Evolutionary conservation across 306 rosid genomes (phyloP), one percentile per base, ranked within the genome.

Genomic region (Lablab purpureus): DNA sequence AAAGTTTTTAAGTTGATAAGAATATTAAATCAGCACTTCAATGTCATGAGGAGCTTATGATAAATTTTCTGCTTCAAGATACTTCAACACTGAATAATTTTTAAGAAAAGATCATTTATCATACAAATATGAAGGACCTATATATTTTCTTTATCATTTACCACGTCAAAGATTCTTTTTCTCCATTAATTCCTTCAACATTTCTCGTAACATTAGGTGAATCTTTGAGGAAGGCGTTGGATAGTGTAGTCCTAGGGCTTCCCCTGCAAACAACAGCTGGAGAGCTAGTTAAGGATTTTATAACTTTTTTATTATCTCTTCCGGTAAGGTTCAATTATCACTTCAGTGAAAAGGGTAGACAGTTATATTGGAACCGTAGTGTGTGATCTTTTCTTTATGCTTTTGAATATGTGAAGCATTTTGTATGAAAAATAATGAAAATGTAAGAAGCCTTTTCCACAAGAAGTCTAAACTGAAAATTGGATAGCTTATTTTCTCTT

Each of bases 221-320:
- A 54, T 62, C 88, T 79, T 55, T 87, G 67, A 88, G 79, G 85
- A 56, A 59, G 75, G 60, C 62, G 68, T 82, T 84, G 83, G 89
- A 81, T 65, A 80, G 76, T 67, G 21, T 85, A 74, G 87, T 83
- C 85, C 79, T 81, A 85, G 87, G 93, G 81, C 81, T 84, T 84
- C 84, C 89, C 68, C 77, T 86, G 67, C 87, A 85, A 37, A 85
- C 75, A 70, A 69, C 87, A 13, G 70, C 91, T 67, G 80, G 82
- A 74, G 86, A 85, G 84, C 86, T 87, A 69, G 77, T 91, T 21
- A 86, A 72, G 72, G 91, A 89, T 78, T 81, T 89, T 77, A 77
- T 66, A 75, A 91, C 79, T 30, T 25, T 89, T 68, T 73, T 89
- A 15, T 84, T 87, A 68, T 85, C 90, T 84, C 86, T 95, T 73